Evolutionary conservation across 805 yeast species (phyloP).

Genomic region (Candida rishiriensis): DNA sequence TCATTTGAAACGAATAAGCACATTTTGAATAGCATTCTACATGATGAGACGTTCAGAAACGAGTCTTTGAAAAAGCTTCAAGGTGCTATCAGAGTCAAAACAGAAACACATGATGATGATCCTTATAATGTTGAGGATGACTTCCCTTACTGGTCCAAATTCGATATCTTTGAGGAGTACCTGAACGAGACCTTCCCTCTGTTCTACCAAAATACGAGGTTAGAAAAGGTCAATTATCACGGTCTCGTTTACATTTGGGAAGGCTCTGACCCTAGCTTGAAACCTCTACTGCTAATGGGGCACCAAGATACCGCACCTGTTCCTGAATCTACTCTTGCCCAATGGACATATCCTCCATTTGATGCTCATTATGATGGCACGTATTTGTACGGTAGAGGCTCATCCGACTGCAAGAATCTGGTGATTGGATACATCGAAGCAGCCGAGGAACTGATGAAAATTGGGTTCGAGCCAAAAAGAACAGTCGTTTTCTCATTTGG

Average conservation of each 20-base stretch:
- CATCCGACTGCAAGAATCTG: constrained; percentile 66
- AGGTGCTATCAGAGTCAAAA: constrained; percentile 45
- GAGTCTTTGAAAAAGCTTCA: constrained; percentile 38
- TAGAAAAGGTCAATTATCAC: constrained; percentile 54
- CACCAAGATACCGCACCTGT: constrained; percentile 81
- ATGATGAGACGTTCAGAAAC: constrained; percentile 26
- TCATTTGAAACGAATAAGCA: constrained; percentile 8
- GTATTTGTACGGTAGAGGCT: constrained; percentile 68
- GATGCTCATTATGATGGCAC: constrained; percentile 60
- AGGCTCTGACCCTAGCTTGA: constrained; percentile 47
- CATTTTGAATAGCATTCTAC: constrained; percentile 23
- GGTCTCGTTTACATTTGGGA: constrained; percentile 61
- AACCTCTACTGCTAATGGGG: constrained; percentile 64
- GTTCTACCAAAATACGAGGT: constrained; percentile 41
- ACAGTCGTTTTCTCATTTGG: constrained; percentile 63
- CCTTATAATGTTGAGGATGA: constrained; percentile 42
- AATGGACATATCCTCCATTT: constrained; percentile 68
- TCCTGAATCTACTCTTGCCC: constrained; percentile 46
- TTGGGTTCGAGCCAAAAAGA: constrained; percentile 56
- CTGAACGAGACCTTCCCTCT: constrained; percentile 52
- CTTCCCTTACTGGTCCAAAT: constrained; percentile 48
- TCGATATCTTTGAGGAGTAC: constrained; percentile 47
- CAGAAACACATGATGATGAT: constrained; percentile 40
- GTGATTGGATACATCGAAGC: constrained; percentile 63
- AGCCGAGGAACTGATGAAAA: constrained; percentile 46